These are phyloP conservation scores for Podospora fimiseda DNA, from an alignment of 495 filamentous ascomycete genomes.

Conservation along the genomic window DNA sequence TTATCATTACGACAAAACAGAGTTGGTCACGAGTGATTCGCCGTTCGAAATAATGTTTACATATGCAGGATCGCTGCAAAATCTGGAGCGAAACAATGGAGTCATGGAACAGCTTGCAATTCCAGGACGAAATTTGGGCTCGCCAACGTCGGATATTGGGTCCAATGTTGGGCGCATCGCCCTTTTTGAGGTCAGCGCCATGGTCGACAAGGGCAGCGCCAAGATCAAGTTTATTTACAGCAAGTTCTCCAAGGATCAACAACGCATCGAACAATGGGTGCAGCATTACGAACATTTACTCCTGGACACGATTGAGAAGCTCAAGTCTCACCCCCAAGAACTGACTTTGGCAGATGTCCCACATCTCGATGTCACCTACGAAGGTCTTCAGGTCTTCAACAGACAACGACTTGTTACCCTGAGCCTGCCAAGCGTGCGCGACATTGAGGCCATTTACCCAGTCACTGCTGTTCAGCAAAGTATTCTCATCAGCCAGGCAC, in stretches of 20 bases:
- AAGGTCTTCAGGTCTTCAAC: constrained; percentile 48
- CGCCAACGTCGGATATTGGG: constrained; percentile 52
- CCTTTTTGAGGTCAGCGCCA: constrained; percentile 56
- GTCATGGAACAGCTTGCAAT: constrained; percentile 53
- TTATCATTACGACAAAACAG: constrained; percentile 37
- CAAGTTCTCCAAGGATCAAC: constrained; percentile 51
- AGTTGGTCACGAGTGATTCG: constrained; percentile 43
- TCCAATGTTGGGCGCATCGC: constrained; percentile 52
- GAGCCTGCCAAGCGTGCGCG: constrained; percentile 37
- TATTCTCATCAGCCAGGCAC: constrained; percentile 54
- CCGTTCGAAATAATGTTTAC: constrained; percentile 69
- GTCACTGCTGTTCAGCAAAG: constrained; percentile 64
- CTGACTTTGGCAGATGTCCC: constrained; percentile 58
- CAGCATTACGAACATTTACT: constrained; percentile 52
- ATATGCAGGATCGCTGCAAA: constrained; percentile 59
- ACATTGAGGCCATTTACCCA: constrained; percentile 53
- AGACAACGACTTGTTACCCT: constrained; percentile 43
- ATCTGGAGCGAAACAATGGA: constrained; percentile 54
- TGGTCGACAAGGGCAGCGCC: constrained; percentile 53
- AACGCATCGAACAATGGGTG: constrained; percentile 54
- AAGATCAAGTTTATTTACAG: constrained; percentile 62
- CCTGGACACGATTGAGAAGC: constrained; percentile 40
- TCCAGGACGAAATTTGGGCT: constrained; percentile 30
- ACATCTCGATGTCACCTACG: constrained; percentile 55
- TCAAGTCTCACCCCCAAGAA: constrained; percentile 43